Conservation (phyloP, 164 flowering plant genomes). For the Magnolia officinalis region DNA sequence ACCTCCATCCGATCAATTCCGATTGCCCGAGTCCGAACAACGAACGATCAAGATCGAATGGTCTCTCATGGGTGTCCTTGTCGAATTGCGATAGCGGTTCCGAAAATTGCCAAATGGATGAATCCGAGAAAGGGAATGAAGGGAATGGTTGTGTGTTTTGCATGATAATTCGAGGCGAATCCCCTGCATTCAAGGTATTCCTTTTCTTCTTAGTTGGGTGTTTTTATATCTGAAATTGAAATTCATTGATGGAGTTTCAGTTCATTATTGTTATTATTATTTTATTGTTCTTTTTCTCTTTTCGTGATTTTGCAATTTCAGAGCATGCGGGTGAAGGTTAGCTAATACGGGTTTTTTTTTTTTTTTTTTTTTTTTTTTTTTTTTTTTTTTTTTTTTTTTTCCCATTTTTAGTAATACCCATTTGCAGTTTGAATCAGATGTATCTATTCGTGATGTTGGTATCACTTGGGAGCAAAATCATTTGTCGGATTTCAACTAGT, state of each 20-base stretch:
- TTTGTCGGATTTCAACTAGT: not conserved
- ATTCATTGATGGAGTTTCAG: not conserved
- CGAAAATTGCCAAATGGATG: not conserved
- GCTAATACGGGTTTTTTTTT: not conserved
- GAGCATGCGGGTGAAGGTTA: too few relatives aligned
- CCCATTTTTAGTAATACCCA: not conserved
- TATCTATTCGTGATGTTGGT: not conserved
- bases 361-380: not conserved
- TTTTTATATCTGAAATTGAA: not conserved
- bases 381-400: not conserved
- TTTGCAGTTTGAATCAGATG: not conserved
- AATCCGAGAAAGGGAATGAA: conserved; percentile 3
- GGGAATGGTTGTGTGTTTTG: conserved; percentile 64
- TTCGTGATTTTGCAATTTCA: not conserved
- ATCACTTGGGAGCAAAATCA: not conserved
- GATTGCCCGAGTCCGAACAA: not conserved
- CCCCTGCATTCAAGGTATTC: conserved; percentile 76
- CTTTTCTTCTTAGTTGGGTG: not conserved
- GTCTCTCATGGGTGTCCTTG: conserved; percentile 1
- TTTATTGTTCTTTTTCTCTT: too few relatives aligned
- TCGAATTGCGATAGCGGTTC: not conserved
- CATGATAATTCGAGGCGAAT: conserved; percentile 61
- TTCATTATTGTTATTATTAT: not conserved
- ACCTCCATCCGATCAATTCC: conserved; percentile 26
- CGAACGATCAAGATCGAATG: not conserved